Evolutionary conservation across 805 yeast species (phyloP), one percentile per base, ranked within the genome.

Genomic region (Grigorovia transvaalensis): DNA sequence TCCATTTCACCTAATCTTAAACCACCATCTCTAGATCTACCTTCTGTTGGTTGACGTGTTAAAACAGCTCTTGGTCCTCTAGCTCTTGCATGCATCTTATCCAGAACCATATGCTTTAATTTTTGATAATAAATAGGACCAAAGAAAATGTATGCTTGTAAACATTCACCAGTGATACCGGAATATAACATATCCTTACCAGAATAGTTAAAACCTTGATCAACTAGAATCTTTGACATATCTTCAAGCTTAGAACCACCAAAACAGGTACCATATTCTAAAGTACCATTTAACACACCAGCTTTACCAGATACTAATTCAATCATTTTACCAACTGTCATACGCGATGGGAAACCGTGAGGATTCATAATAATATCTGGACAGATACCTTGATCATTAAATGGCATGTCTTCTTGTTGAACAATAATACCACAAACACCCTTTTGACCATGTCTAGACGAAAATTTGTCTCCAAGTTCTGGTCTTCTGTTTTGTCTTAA

Each of bases 371-470:
- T 91, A 57, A 91, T 90, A 72, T 91, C 99, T 0, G 99, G 99
- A 2, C 81, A 75, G 27, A 93, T 79, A 66, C 99, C 99, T 53
- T 82, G 79, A 60, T 93, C 98, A 65, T 83, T 88, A 71, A 91
- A 91, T 13, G 99, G 99, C 77, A 91, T 76, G 64, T 91, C 99
- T 60, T 91, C 98, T 66, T 91, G 98, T 59, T 88, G 89, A 5
- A 91, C 97, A 67, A 91, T 93, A 59, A 93, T 88, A 71, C 99
- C 98, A 74, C 98, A 91, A 33, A 93, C 98, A 80, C 99, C 99
- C 75, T 91, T 91, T 69, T 91, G 99, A 43, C 99, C 99, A 72
- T 91, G 98, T 70, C 99, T 81, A 0, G 96, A 88, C 1, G 97
- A 89, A 64, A 93, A 93, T 69, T 93, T 93, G 65, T 93, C 99